A percentile compares a stretch with the other conserved stretches of the same genome.
phyloP scores from a whole-genome alignment of 805 yeast genomes.

The Kuraishia ogatae region DNA sequence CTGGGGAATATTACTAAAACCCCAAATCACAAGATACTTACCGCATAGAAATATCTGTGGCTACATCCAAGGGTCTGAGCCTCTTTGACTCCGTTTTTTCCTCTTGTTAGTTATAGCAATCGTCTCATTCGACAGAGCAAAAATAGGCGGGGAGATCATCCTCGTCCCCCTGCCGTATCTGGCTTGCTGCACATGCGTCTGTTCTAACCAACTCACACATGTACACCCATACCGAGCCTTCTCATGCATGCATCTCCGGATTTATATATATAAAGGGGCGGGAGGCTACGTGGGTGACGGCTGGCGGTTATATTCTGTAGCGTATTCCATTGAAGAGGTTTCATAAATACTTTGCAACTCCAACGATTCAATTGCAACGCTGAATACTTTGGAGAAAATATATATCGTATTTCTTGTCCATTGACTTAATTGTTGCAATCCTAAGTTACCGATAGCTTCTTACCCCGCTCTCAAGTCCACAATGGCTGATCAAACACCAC shows the following conservation, averaged over 20 bases:
- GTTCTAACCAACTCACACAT: not conserved
- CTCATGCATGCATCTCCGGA: not conserved
- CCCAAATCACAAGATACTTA: not conserved
- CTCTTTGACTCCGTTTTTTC: too few relatives aligned
- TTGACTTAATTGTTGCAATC: too few relatives aligned
- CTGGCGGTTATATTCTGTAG: not conserved
- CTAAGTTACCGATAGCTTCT: too few relatives aligned
- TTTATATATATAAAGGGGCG: slow-evolving; percentile 1
- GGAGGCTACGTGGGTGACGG: slow-evolving; percentile 1
- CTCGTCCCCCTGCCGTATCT: not conserved
- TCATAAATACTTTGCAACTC: not conserved
- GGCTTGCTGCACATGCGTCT: not conserved
- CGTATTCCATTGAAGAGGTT: not conserved
- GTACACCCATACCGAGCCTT: slow-evolving; percentile 2
- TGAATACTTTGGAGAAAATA: too few relatives aligned
- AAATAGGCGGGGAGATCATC: not conserved
- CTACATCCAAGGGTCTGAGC: too few relatives aligned
- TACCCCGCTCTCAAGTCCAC: not conserved
- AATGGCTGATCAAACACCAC: slow-evolving; percentile 21
- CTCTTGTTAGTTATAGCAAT: not conserved
- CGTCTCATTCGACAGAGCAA: not conserved
- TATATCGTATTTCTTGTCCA: too few relatives aligned
- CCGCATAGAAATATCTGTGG: not conserved
- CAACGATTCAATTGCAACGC: not conserved
- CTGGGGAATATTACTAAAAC: not conserved